Conservation (phyloP, 2,329 filamentous ascomycete genomes). For the Penicillium sp. region DNA sequence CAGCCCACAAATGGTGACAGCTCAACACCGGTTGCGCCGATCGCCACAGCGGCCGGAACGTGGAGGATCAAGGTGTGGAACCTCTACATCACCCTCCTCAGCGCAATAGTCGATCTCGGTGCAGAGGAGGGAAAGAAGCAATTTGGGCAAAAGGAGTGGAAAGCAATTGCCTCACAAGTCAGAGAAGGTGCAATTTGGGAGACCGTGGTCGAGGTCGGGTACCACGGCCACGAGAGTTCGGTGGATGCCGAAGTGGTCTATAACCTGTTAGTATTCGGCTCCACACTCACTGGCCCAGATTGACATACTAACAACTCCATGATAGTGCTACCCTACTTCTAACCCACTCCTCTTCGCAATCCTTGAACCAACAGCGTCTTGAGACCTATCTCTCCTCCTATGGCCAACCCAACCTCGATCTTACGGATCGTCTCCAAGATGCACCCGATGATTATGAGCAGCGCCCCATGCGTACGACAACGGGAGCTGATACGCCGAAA, state of each 20-base stretch:
- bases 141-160: constrained; percentile 85
- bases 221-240: constrained; percentile 81
- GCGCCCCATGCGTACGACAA: constrained; percentile 41
- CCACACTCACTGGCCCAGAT: not conserved
- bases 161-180: constrained; percentile 75
- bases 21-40: constrained; percentile 61
- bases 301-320: constrained; percentile 5
- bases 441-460: constrained; percentile 31
- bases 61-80: constrained; percentile 96
- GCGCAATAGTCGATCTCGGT: constrained; percentile 84
- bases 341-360: constrained; percentile 82
- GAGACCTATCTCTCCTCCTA: constrained; percentile 85
- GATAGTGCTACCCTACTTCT: constrained; percentile 84
- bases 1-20: constrained; percentile 47
- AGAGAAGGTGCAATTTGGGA: constrained; percentile 93
- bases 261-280: constrained; percentile 45
- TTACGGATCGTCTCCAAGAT: constrained; percentile 60
- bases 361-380: constrained; percentile 78
- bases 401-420: constrained; percentile 68
- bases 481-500: constrained; percentile 76
- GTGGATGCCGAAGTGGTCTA: constrained; percentile 89
- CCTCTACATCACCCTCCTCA: constrained; percentile 88
- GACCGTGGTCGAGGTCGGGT: constrained; percentile 81
- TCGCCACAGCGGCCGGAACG: constrained; percentile 74
- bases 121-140: constrained; percentile 84